These are phyloP conservation scores for Paramecium biaurelia DNA, from an alignment of 73 alveolate species.

Conservation along the genomic window DNA sequence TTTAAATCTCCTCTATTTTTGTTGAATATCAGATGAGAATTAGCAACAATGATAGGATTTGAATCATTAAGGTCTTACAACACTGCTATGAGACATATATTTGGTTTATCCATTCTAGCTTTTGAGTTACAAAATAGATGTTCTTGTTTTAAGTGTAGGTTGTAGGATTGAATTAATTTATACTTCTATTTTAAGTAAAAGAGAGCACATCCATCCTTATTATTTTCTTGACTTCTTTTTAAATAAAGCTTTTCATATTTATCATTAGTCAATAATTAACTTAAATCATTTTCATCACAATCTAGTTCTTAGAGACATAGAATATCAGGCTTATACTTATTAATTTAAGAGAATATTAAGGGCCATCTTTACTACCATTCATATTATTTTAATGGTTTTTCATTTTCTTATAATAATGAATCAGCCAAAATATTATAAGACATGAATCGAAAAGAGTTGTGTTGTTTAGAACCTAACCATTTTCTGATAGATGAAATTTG, in stretches of 20 bases:
- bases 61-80: not conserved
- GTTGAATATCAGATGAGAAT: conserved; percentile 1
- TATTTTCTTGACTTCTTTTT: not conserved
- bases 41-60: not conserved
- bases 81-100: not conserved
- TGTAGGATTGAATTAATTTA: not conserved
- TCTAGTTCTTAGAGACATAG: conserved; percentile 23
- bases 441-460: not conserved
- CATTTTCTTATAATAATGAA: not conserved
- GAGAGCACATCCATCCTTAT: conserved; percentile 42
- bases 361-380: conserved; percentile 15
- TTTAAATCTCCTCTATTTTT: conserved; percentile 33
- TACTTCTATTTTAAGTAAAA: not conserved
- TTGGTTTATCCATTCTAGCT: not conserved
- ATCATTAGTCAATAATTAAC: not conserved
- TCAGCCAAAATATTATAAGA: conserved; percentile 43
- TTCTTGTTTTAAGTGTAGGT: not conserved
- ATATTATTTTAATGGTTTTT: not conserved
- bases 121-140: not conserved
- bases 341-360: not conserved
- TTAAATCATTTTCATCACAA: not conserved
- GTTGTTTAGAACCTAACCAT: not conserved
- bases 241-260: not conserved
- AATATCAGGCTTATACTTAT: not conserved
- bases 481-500: not conserved